Evolutionary conservation across 2,329 filamentous ascomycete species (phyloP).

Genomic region (Bipolaris zeicola): DNA sequence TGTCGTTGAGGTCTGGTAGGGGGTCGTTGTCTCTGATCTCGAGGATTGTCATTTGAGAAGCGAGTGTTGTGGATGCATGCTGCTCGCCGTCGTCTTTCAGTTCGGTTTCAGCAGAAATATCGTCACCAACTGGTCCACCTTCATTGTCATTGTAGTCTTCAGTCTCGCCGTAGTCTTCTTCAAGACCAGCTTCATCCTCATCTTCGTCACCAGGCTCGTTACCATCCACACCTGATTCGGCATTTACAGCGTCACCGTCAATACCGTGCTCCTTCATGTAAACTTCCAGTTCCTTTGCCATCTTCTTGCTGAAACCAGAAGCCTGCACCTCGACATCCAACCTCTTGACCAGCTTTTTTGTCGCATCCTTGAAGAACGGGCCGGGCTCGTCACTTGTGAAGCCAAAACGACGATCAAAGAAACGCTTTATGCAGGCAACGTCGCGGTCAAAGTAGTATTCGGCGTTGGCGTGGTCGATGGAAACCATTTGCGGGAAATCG

Average conservation of each 20-base stretch:
- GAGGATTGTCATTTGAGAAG: constrained; percentile 45
- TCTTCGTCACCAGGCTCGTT: constrained; percentile 21
- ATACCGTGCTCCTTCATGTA: constrained; percentile 79
- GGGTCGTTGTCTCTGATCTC: constrained; percentile 46
- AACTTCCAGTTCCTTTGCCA: constrained; percentile 89
- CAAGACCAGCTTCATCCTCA: neutral
- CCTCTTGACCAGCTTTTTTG: constrained; percentile 71
- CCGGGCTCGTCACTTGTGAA: constrained; percentile 83
- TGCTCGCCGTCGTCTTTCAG: neutral
- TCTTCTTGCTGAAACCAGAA: constrained; percentile 94
- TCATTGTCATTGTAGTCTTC: constrained; percentile 9
- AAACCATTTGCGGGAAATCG: constrained; percentile 98
- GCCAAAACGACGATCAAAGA: constrained; percentile 86
- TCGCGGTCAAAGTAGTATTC: constrained; percentile 98
- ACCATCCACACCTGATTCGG: constrained; percentile 31
- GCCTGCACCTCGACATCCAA: constrained; percentile 89
- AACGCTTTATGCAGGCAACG: constrained; percentile 92
- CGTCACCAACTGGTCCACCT: constrained; percentile 9
- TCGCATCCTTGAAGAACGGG: constrained; percentile 83
- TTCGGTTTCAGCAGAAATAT: neutral
- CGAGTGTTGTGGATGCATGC: constrained; percentile 18
- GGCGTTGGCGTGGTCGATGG: constrained; percentile 89
- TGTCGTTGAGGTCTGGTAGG: constrained; percentile 38
- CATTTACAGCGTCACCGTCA: constrained; percentile 57
- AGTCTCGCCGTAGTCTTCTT: constrained; percentile 11